phyloP scores from a whole-genome alignment of 306 rosid species.

The Vigna hirtella region DNA sequence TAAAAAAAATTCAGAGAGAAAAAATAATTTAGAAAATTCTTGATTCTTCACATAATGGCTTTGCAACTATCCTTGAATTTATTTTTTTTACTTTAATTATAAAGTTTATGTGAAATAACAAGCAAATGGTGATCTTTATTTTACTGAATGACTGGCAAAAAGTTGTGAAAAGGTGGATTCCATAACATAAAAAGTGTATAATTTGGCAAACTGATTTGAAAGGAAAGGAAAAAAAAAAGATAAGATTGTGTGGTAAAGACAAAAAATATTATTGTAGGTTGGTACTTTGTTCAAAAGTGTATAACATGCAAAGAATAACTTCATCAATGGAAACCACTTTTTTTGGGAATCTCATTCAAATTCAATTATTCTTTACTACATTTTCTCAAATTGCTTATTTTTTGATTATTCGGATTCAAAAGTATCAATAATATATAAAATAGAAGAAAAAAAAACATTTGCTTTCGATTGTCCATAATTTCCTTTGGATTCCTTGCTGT shows the following conservation, averaged over 20 bases:
- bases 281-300: conserved; percentile 27
- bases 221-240: neutral
- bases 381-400: too few relatives aligned
- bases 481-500: too few relatives aligned
- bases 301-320: conserved; percentile 39
- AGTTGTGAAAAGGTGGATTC: neutral
- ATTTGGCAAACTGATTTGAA: neutral
- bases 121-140: too few relatives aligned
- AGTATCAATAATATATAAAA: too few relatives aligned
- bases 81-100: neutral
- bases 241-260: conserved; percentile 26
- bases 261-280: neutral
- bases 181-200: neutral
- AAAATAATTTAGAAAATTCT: too few relatives aligned
- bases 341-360: too few relatives aligned
- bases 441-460: too few relatives aligned
- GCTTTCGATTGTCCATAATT: too few relatives aligned
- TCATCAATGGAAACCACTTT: conserved; percentile 1
- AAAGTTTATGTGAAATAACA: neutral
- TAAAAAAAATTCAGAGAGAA: too few relatives aligned
- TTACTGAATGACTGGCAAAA: neutral
- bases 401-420: too few relatives aligned
- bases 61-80: neutral
- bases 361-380: too few relatives aligned
- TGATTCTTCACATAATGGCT: neutral